These are phyloP conservation scores for Viridothelium virens DNA, from an alignment of 495 filamentous ascomycete species.

Conservation along the genomic window DNA sequence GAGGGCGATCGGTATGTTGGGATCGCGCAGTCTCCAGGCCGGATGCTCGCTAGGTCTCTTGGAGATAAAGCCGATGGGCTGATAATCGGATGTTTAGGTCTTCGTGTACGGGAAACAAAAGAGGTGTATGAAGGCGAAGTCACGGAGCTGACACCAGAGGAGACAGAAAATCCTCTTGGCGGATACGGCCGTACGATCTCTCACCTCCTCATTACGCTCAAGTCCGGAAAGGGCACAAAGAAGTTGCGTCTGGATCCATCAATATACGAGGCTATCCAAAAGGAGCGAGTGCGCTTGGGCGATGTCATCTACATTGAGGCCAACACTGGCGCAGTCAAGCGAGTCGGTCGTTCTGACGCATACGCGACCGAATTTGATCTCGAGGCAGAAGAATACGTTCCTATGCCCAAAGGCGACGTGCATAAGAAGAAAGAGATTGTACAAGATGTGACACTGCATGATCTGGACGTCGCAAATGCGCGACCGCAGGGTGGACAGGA, in stretches of 20 bases:
- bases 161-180: constrained; percentile 94
- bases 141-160: constrained; percentile 90
- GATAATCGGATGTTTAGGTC: constrained; percentile 37
- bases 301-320: constrained; percentile 99
- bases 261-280: constrained; percentile 98
- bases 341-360: constrained; percentile 88
- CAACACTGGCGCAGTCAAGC: constrained; percentile 93
- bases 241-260: constrained; percentile 92
- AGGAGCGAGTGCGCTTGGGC: constrained; percentile 89
- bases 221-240: constrained; percentile 89
- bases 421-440: constrained; percentile 99
- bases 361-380: constrained; percentile 98
- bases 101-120: constrained; percentile 94
- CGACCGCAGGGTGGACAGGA: constrained; percentile 93
- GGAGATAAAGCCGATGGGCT: background rate
- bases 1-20: constrained; percentile 71
- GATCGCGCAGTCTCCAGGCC: background rate
- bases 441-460: constrained; percentile 96
- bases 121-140: constrained; percentile 97
- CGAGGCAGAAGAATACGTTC: constrained; percentile 97
- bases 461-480: constrained; percentile 92
- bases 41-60: background rate
- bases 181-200: constrained; percentile 92
- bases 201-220: constrained; percentile 79
- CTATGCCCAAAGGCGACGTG: constrained; percentile 95